Evolutionary conservation across 768 basidiomycete species (phyloP), one percentile per base, ranked within the genome.

Genomic region (Galerina sulciceps): DNA sequence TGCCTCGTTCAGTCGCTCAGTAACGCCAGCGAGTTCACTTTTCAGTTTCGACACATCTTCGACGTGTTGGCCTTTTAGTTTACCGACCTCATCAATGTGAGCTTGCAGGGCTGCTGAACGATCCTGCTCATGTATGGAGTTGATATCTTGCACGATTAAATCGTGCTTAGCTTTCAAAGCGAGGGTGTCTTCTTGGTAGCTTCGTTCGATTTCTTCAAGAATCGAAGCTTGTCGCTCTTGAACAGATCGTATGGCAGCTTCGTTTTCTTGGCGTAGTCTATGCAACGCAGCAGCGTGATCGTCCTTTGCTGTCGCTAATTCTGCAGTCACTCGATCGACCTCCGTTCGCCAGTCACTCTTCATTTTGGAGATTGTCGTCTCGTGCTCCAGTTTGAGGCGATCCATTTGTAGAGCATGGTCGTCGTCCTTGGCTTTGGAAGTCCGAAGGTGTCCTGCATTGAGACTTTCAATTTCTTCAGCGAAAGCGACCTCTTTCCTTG

Each of bases 401-500:
- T 89, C 86, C 46, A 86, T 71, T 64, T 85, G 83, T 6, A 80
- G 71, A 26, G 79, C 71, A 60, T 89, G 83, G 50, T 89, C 88
- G 22, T 86, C 86, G 40, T 83, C 84, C 68, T 85, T 87, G 45
- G 78, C 76, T 18, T 81, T 74, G 42, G 89, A 67, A 15, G 76
- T 67, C 23, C 83, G 76, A 1, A 76, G 69, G 67, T 93, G 91
- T 31, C 90, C 87, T 17, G 79, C 79, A 69, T 86, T 88, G 40
- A 89, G 74, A 53, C 76, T 81, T 64, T 89, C 86, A 36, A 90
- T 66, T 69, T 93, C 87, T 54, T 88, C 86, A 1, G 78, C 67
- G 57, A 88, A 86, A 37, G 84, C 79, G 8, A 77, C 73, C 65
- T 94, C 90, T 72, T 88, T 90, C 59, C 86, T 81, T 14, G 80